A percentile compares a stretch with the other conserved stretches of the same genome.
These are phyloP conservation scores for Salix viminalis DNA, from an alignment of 345 rosid genomes.

Conservation along the genomic window DNA sequence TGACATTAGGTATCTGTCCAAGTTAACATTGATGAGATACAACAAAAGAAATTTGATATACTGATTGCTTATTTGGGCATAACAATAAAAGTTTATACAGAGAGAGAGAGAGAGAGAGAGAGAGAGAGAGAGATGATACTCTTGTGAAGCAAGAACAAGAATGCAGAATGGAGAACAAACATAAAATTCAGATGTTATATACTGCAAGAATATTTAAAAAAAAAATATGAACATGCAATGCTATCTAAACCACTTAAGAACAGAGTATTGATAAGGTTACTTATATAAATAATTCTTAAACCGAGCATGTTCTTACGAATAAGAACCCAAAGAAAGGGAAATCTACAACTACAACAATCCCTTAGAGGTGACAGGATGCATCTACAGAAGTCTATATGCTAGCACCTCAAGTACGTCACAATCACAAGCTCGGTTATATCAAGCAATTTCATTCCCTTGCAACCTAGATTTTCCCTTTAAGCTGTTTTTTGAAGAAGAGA, in stretches of 20 bases:
- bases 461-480: not conserved
- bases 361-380: too few species aligned
- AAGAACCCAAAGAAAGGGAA: too few species aligned
- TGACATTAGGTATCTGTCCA: constrained; percentile 78
- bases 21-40: not conserved
- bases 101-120: too few species aligned
- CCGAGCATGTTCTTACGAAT: too few species aligned
- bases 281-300: too few species aligned
- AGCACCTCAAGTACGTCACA: not conserved
- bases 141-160: not conserved
- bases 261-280: not conserved
- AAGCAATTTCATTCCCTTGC: not conserved
- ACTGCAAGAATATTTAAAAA: not conserved
- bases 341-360: too few species aligned
- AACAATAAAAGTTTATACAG: not conserved
- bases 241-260: not conserved
- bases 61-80: not conserved
- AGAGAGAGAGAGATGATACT: not conserved
- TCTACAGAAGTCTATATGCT: not conserved
- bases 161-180: not conserved
- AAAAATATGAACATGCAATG: not conserved
- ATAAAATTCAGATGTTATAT: not conserved
- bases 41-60: not conserved
- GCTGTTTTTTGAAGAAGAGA: not conserved
- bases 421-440: not conserved